Conservation (phyloP, 345 rosid species). For the Moricandia moricandioides region DNA sequence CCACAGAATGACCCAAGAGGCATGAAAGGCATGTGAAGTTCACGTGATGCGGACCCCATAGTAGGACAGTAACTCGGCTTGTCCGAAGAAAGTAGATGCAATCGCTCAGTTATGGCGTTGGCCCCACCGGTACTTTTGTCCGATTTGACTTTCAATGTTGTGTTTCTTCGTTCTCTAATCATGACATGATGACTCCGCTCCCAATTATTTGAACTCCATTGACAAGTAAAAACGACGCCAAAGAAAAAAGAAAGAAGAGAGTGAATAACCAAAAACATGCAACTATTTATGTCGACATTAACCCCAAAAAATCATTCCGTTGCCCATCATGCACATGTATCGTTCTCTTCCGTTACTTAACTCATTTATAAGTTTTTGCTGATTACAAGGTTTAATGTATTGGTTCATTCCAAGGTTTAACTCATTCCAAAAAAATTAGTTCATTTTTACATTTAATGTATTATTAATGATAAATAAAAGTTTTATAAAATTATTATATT, state of each 20-base stretch:
- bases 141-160: slow-evolving; percentile 17
- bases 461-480: no score
- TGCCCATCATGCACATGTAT: no score
- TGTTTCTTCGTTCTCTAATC: slow-evolving; percentile 25
- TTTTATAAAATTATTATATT: no score
- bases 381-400: no score
- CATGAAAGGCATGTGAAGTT: slow-evolving; percentile 47
- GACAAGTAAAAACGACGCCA: slow-evolving; percentile 1
- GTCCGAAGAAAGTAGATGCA: background rate
- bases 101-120: background rate
- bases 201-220: slow-evolving; percentile 23
- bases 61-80: background rate
- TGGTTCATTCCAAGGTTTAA: no score
- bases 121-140: slow-evolving; percentile 13
- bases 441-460: no score
- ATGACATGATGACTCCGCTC: background rate
- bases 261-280: background rate
- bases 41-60: slow-evolving; percentile 44
- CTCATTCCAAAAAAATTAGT: no score
- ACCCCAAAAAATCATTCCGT: no score
- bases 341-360: no score
- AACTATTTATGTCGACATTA: no score
- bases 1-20: slow-evolving; percentile 11
- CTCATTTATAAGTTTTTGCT: no score
- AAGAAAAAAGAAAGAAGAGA: background rate